These are phyloP conservation scores for Talaromyces sp. DNA, from an alignment of 2,329 filamentous ascomycete genomes.

Conservation along the genomic window DNA sequence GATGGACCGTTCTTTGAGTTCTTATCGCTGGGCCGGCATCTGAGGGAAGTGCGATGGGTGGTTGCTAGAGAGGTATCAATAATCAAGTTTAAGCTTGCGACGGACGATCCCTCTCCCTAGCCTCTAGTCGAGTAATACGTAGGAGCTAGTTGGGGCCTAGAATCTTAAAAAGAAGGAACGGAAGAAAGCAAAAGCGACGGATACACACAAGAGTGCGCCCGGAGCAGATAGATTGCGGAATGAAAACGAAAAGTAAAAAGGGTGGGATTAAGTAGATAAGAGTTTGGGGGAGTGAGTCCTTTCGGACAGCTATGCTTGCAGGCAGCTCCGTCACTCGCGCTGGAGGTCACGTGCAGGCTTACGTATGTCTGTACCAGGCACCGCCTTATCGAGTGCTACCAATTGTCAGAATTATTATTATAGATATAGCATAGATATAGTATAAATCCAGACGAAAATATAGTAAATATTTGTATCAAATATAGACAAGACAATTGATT, in stretches of 20 bases:
- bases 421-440: no score
- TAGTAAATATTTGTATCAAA: neutral
- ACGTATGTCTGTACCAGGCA: neutral
- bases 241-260: neutral
- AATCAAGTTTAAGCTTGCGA: neutral
- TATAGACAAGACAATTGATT: neutral
- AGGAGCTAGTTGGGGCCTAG: neutral
- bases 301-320: conserved; percentile 14
- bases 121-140: neutral
- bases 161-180: neutral
- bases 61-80: neutral
- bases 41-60: neutral
- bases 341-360: conserved; percentile 23
- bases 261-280: neutral
- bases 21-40: conserved; percentile 14
- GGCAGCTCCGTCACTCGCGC: conserved; percentile 6
- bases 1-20: conserved; percentile 24
- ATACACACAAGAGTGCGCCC: neutral
- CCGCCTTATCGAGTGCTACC: no score
- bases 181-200: neutral
- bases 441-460: no score
- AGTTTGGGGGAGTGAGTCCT: conserved; percentile 21
- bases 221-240: neutral
- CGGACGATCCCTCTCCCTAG: neutral
- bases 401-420: no score